Evolutionary conservation across 2,329 filamentous ascomycete genomes (phyloP).

Genomic region (Alternaria sp.): DNA sequence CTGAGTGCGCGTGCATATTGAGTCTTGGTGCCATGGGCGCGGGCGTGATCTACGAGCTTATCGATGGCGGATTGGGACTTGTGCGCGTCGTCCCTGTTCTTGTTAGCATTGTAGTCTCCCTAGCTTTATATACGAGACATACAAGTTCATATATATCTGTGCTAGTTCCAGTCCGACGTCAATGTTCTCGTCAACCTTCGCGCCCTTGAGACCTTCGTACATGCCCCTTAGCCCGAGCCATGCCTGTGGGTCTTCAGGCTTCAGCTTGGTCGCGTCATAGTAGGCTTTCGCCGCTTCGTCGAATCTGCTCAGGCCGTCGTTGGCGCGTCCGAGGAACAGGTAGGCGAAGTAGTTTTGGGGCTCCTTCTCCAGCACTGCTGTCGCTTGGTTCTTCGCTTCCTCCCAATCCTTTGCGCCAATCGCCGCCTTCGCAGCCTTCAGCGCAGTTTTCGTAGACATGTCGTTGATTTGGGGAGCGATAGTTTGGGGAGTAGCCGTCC

Average conservation of each 20-base stretch:
- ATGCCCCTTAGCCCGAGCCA: constrained; percentile 90
- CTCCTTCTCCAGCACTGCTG: constrained; percentile 73
- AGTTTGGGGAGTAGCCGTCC: constrained; percentile 1
- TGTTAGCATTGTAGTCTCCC: constrained; percentile 11
- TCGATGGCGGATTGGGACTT: constrained; percentile 71
- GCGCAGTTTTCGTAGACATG: constrained; percentile 67
- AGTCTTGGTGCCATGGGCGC: constrained; percentile 71
- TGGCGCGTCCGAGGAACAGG: constrained; percentile 85
- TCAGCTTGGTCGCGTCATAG: constrained; percentile 71
- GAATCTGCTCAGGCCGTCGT: constrained; percentile 75
- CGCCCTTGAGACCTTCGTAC: constrained; percentile 76
- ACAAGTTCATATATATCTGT: constrained; percentile 67
- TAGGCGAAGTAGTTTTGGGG: constrained; percentile 83
- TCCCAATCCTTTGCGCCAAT: constrained; percentile 81
- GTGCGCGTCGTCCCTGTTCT: constrained; percentile 61
- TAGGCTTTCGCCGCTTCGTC: constrained; percentile 82
- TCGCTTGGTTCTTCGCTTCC: constrained; percentile 73
- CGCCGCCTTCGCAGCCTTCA: constrained; percentile 82
- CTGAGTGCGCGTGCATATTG: constrained; percentile 80
- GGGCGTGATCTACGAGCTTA: constrained; percentile 78
- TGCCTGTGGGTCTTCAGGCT: constrained; percentile 77
- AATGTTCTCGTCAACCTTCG: constrained; percentile 76
- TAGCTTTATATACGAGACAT: background rate
- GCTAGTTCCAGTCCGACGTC: constrained; percentile 75
- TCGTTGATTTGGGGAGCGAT: background rate